A percentile compares a stretch with the other conserved stretches of the same genome.
Conservation (phyloP, 768 basidiomycete species). For the Trametes coccinea region DNA sequence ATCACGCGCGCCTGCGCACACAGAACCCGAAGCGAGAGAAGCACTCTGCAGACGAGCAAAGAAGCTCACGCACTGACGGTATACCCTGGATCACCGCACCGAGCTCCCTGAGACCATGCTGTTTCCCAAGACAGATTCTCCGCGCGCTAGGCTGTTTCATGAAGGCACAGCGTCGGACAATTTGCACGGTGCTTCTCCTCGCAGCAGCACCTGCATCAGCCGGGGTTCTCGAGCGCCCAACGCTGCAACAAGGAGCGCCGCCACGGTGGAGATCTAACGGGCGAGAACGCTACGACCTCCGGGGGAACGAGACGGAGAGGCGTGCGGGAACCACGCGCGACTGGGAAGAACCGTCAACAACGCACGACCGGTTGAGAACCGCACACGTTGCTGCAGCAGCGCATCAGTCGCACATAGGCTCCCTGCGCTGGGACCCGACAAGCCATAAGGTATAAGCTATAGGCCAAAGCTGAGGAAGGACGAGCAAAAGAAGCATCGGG, state of each 20-base stretch:
- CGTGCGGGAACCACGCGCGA: background rate
- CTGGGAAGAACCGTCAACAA: too few species aligned
- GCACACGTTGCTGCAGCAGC: background rate
- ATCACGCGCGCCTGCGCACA: conserved; percentile 14
- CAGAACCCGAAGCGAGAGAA: conserved; percentile 1
- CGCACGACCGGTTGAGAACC: too few species aligned
- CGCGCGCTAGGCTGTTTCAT: background rate
- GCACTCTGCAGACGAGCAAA: background rate
- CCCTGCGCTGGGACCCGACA: conserved; percentile 13
- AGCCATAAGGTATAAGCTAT: conserved; percentile 20
- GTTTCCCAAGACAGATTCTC: too few species aligned
- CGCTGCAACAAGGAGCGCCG: background rate
- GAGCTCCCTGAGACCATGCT: conserved; percentile 9
- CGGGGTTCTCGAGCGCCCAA: background rate
- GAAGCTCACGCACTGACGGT: background rate
- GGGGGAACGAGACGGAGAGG: background rate
- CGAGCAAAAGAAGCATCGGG: conserved; percentile 11
- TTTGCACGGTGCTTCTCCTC: background rate
- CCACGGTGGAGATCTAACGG: too few species aligned
- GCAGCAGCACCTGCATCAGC: background rate
- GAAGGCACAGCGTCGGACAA: too few species aligned
- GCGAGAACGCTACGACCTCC: background rate
- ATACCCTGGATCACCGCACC: conserved; percentile 14
- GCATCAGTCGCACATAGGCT: conserved; percentile 4
- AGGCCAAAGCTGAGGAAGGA: background rate